These are phyloP conservation scores for Chlamydomonas schloesseri DNA, from an alignment of 139 green algal species.

Conservation along the genomic window DNA sequence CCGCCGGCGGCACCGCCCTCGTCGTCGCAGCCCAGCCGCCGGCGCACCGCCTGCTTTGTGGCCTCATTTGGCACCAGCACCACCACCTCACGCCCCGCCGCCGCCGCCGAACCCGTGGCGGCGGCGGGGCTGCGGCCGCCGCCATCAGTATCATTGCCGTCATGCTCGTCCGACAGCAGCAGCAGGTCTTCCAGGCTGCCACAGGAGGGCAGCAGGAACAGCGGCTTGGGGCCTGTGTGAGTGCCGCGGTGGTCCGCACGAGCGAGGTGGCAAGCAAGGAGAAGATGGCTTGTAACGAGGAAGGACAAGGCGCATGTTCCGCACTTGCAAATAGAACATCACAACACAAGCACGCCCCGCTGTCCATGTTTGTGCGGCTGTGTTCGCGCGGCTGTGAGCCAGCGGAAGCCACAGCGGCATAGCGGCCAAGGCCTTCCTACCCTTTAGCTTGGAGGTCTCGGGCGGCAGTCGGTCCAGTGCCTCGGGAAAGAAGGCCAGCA, in stretches of 20 bases:
- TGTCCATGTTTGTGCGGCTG: too few relatives aligned
- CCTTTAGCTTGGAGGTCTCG: constrained; percentile 34
- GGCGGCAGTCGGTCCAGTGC: constrained; percentile 53
- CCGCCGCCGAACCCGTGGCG: background rate
- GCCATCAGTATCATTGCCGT: background rate
- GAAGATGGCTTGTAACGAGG: background rate
- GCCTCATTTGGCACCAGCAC: constrained; percentile 25
- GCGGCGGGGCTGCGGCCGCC: background rate
- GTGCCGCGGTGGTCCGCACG: too few relatives aligned
- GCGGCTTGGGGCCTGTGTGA: constrained; percentile 24
- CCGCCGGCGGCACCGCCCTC: background rate
- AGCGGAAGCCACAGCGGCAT: too few relatives aligned
- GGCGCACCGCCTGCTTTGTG: background rate
- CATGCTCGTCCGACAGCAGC: background rate
- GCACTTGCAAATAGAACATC: too few relatives aligned
- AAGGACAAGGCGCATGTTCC: too few relatives aligned
- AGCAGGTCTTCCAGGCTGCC: background rate
- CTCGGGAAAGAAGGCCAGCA: constrained; percentile 60
- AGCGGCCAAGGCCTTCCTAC: too few relatives aligned
- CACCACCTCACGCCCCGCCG: background rate
- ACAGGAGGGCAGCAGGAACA: constrained; percentile 15
- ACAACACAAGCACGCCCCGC: too few relatives aligned
- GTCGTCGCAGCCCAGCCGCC: background rate
- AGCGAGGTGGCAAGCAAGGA: background rate
- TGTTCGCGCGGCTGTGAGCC: too few relatives aligned